These are phyloP conservation scores for Byssochlamys sp. DNA, from an alignment of 2,329 filamentous ascomycete species.

Conservation along the genomic window DNA sequence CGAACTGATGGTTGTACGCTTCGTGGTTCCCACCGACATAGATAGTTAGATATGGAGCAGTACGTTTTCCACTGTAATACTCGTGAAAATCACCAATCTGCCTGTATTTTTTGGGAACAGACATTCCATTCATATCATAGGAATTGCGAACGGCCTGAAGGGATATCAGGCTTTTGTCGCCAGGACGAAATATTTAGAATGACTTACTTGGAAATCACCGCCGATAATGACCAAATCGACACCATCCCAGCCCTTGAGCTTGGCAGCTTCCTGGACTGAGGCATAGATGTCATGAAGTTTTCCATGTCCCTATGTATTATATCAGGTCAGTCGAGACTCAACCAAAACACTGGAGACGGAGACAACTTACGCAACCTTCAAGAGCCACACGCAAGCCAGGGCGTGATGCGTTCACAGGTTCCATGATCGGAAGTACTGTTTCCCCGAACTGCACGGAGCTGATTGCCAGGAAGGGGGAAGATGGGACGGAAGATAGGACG, in stretches of 20 bases:
- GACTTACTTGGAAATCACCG: slow-evolving; percentile 75
- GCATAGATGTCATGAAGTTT: slow-evolving; percentile 85
- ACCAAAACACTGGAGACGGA: background rate
- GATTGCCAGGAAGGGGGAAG: background rate
- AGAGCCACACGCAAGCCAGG: slow-evolving; percentile 60
- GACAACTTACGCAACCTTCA: slow-evolving; percentile 66
- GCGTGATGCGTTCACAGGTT: slow-evolving; percentile 1
- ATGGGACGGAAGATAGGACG: background rate
- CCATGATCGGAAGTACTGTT: slow-evolving; percentile 4
- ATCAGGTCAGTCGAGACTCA: slow-evolving; percentile 2
- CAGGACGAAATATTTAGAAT: background rate
- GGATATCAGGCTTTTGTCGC: background rate
- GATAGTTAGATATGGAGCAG: slow-evolving; percentile 77
- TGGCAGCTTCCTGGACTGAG: slow-evolving; percentile 59
- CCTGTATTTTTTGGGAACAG: slow-evolving; percentile 80
- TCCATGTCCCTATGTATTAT: slow-evolving; percentile 63
- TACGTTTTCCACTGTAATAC: slow-evolving; percentile 73
- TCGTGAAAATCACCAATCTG: slow-evolving; percentile 83
- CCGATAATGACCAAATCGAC: slow-evolving; percentile 90
- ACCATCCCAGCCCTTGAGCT: slow-evolving; percentile 63
- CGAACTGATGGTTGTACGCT: slow-evolving; percentile 78
- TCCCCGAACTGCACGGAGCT: background rate
- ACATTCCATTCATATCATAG: slow-evolving; percentile 76
- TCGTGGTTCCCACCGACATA: slow-evolving; percentile 96
- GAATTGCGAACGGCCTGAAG: slow-evolving; percentile 76